Percentiles rank a stretch among this genome's conserved stretches.
Conservation (phyloP, 208 protist genomes). For the Borovskyia barvae region DNA sequence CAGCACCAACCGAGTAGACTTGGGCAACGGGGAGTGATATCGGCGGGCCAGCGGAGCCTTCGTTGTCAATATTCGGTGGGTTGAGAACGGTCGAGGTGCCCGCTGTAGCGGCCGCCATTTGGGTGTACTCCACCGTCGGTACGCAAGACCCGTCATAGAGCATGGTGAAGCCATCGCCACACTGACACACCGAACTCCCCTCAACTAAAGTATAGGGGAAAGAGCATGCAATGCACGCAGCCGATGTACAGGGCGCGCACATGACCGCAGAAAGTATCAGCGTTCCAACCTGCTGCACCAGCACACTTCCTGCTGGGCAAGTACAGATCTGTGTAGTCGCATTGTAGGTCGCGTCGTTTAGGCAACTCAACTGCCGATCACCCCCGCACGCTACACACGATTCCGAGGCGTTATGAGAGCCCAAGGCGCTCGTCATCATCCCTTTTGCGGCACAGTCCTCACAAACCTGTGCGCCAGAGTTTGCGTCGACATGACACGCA, state of each 20-base stretch:
- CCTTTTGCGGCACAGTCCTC: conserved; percentile 28
- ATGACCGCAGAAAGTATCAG: conserved; percentile 37
- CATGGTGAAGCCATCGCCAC: conserved; percentile 33
- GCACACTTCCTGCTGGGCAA: conserved; percentile 33
- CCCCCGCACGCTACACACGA: conserved; percentile 49
- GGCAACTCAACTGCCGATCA: conserved; percentile 22
- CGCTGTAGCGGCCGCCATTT: conserved; percentile 8
- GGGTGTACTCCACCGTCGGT: conserved; percentile 24
- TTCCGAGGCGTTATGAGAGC: conserved; percentile 26
- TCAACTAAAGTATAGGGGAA: conserved; percentile 35
- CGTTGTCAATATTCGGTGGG: conserved; percentile 53
- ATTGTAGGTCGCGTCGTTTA: conserved; percentile 35
- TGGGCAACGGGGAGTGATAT: conserved; percentile 15
- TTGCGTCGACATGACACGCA: conserved; percentile 5
- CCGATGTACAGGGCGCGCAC: conserved; percentile 34
- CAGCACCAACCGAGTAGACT: conserved; percentile 36
- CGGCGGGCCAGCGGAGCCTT: conserved; percentile 10
- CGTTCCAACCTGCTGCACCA: conserved; percentile 33
- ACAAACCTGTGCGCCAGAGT: conserved; percentile 17
- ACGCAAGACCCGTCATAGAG: conserved; percentile 68
- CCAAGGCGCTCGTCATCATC: conserved; percentile 31
- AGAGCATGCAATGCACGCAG: conserved; percentile 26
- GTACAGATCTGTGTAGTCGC: conserved; percentile 20
- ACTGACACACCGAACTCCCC: conserved; percentile 19
- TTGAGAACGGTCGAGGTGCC: conserved; percentile 16